Evolutionary conservation across 139 green algal genomes (phyloP).

Genomic region (Chloropicon primus): DNA sequence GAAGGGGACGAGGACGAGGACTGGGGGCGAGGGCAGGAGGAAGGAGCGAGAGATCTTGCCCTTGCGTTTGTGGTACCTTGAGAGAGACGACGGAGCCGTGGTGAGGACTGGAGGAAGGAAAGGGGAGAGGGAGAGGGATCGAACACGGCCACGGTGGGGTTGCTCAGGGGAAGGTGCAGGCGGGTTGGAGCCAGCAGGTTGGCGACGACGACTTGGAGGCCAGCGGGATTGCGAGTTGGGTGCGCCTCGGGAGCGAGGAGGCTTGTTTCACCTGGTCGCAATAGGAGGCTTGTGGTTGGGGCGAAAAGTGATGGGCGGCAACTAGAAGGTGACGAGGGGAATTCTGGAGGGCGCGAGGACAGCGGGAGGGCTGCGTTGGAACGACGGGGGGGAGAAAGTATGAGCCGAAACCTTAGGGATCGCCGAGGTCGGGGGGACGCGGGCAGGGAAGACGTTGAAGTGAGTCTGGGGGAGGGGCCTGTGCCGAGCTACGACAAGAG

Average conservation of each 20-base stretch:
- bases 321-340: not conserved
- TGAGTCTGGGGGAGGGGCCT: not conserved
- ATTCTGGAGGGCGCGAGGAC: conserved; percentile 6
- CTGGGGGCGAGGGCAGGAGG: too few relatives aligned
- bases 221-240: not conserved
- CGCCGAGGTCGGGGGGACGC: too few relatives aligned
- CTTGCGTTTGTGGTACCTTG: too few relatives aligned
- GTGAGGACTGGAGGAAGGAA: too few relatives aligned
- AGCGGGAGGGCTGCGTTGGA: not conserved
- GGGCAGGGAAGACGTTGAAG: not conserved
- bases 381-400: conserved; percentile 11
- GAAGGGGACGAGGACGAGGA: too few relatives aligned
- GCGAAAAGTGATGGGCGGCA: not conserved
- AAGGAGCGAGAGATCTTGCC: too few relatives aligned
- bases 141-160: too few relatives aligned
- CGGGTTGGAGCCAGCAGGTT: not conserved
- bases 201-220: not conserved
- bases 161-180: not conserved
- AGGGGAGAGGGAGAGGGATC: too few relatives aligned
- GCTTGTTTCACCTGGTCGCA: conserved; percentile 8
- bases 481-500: not conserved
- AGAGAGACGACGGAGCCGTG: too few relatives aligned
- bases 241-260: not conserved
- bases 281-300: conserved; percentile 1
- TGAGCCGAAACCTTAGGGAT: not conserved